Base-by-base conservation (phyloP, 1,284 basidiomycete species). In the Paramarasmius palmivorus region DNA sequence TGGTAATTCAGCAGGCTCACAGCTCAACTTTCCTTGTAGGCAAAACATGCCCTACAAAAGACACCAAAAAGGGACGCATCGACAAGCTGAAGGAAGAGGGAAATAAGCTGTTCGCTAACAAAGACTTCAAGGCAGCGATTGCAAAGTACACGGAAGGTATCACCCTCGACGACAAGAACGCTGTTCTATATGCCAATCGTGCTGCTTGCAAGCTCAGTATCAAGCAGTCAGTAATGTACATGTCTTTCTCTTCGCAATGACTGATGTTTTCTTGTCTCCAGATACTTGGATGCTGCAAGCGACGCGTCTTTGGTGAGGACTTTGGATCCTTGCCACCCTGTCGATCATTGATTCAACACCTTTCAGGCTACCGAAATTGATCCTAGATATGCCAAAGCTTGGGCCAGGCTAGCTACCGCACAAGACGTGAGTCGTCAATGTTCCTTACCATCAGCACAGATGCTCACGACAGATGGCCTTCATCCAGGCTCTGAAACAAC, bases 151-250 rank as follows among this genome's bases (percentile, higher is more conserved):
- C 67, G 1, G 60, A 65, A 20, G 72, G 72, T 2, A 65, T 76
- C 42, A 55, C 59, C 7, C 20, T 59, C 12, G 67, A 68, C 49
- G 57, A 54, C 8, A 53, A 64, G 9, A 73, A 71, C 54, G 65
- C 70, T 1, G 56, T 71, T 4, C 57, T 73, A 10, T 73, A 69
- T 50, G 65, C 66, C 2, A 75, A 75, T 55, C 63, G 74, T 15
- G 65, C 69, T 3, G 72, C 73, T 1, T 74, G 70, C 41, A n/a
- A 39, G 25, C 37, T 50, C 19, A 50, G 34, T 22, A 19, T 50
- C 6, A 32, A 41, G 14, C 15, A 15, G 49, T 50, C 14, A 2
- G 39, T 20, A 22, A 23, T 38, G 38, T 40, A 2, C 19, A 17
- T n/a, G 34, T 40, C 15, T 4, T 32, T 15, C 17, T 26, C 7